These are phyloP conservation scores for Coemansia sp. DNA, from an alignment of 192 early-diverging fungal species.

Conservation along the genomic window DNA sequence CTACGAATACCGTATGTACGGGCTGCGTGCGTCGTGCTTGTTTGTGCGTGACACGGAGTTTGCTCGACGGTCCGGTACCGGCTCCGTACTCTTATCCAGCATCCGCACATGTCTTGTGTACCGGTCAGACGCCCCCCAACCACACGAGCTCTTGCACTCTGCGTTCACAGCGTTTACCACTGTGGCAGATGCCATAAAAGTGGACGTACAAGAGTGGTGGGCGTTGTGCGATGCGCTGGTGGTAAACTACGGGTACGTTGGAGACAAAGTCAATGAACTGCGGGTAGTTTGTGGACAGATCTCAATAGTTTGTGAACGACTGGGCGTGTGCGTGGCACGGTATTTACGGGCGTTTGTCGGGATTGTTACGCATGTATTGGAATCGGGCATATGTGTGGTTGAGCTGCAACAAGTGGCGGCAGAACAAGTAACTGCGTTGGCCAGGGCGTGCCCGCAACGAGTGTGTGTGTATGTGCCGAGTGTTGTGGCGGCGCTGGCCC, in stretches of 20 bases:
- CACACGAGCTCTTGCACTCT: slow-evolving; percentile 16
- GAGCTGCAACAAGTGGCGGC: slow-evolving; percentile 22
- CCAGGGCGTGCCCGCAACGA: slow-evolving; percentile 23
- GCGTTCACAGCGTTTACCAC: slow-evolving; percentile 20
- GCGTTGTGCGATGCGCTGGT: slow-evolving; percentile 21
- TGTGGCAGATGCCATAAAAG: neutral
- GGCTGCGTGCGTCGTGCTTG: slow-evolving; percentile 13
- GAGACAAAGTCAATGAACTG: slow-evolving; percentile 28
- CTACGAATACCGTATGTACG: slow-evolving; percentile 33
- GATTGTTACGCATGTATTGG: slow-evolving; percentile 14
- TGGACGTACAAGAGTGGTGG: slow-evolving; percentile 20
- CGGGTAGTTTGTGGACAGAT: slow-evolving; percentile 19
- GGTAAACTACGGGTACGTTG: slow-evolving; percentile 29
- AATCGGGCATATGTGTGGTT: slow-evolving; percentile 22
- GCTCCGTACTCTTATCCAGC: slow-evolving; percentile 26
- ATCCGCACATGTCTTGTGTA: slow-evolving; percentile 19
- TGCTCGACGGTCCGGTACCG: slow-evolving; percentile 39
- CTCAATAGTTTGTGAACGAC: slow-evolving; percentile 10
- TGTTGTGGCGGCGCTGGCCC: slow-evolving; percentile 37
- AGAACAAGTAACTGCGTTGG: slow-evolving; percentile 22
- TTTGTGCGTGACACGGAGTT: slow-evolving; percentile 17
- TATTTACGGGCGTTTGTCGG: slow-evolving; percentile 39
- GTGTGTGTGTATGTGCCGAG: slow-evolving; percentile 21
- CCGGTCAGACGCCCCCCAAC: slow-evolving; percentile 14
- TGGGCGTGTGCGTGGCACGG: slow-evolving; percentile 32